Evolutionary conservation across 176 grass and related monocot genomes (phyloP).

Genomic region (Microstegium vimineum): DNA sequence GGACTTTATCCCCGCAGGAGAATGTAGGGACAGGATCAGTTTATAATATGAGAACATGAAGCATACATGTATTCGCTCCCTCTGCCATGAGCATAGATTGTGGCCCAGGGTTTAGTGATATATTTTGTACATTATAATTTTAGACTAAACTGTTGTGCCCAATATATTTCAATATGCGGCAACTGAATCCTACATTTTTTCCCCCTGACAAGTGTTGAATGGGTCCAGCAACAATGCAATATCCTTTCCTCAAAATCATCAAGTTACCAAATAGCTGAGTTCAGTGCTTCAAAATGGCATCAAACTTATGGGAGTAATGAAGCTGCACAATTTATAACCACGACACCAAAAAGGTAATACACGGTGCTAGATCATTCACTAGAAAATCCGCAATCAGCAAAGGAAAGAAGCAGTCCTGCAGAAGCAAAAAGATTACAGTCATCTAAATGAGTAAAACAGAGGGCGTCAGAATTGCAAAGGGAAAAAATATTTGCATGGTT

Average conservation of each 20-base stretch:
- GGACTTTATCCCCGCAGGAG: conserved; percentile 34
- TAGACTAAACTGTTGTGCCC: neutral
- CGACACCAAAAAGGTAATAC: neutral
- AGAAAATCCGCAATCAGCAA: neutral
- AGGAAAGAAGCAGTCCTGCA: conserved; percentile 10
- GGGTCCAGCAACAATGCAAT: neutral
- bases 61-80: conserved; percentile 16
- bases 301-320: neutral
- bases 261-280: neutral
- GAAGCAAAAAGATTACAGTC: neutral
- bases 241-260: neutral
- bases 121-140: neutral
- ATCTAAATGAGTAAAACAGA: neutral
- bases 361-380: neutral
- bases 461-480: neutral
- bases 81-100: conserved; percentile 4
- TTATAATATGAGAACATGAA: conserved; percentile 20
- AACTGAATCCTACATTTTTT: neutral
- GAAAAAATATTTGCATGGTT: neutral
- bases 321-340: neutral
- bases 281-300: conserved; percentile 8
- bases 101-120: conserved; percentile 8
- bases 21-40: conserved; percentile 9
- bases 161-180: neutral
- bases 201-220: neutral